phyloP scores from a whole-genome alignment of 2,329 filamentous ascomycete genomes.

The Chaetoscypha palmicola region DNA sequence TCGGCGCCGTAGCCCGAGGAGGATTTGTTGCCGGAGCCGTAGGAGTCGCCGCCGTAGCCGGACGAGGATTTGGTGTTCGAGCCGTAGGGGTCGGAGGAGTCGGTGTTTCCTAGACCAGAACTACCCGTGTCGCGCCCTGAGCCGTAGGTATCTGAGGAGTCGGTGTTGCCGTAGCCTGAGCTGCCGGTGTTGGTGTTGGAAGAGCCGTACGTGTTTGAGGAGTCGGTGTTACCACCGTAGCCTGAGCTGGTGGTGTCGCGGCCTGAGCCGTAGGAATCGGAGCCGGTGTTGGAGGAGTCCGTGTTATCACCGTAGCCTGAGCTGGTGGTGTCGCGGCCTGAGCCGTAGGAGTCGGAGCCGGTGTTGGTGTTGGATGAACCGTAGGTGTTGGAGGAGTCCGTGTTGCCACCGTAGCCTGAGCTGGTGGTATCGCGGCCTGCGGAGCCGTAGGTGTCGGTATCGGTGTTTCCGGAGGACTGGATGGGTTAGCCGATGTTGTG shows the following conservation, averaged over 20 bases:
- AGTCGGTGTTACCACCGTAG: conserved; percentile 22
- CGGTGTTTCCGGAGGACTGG: conserved; percentile 8
- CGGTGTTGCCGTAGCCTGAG: conserved; percentile 9
- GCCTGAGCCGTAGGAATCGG: conserved; percentile 12
- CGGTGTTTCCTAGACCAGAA: conserved; percentile 18
- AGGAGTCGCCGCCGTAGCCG: conserved; percentile 22
- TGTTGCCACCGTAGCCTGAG: conserved; percentile 25
- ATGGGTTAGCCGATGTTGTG: neutral
- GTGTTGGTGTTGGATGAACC: conserved; percentile 19
- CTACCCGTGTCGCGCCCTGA: conserved; percentile 4
- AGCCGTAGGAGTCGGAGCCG: conserved; percentile 17
- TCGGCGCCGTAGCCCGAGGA: neutral
- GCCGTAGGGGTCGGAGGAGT: conserved; percentile 28
- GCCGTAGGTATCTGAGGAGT: conserved; percentile 23
- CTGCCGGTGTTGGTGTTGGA: conserved; percentile 7
- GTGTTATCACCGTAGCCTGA: conserved; percentile 26
- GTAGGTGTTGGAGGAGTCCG: conserved; percentile 11
- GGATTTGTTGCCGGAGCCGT: conserved; percentile 20
- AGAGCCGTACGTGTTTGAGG: conserved; percentile 16
- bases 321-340: conserved; percentile 10
- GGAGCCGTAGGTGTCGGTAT: conserved; percentile 4
- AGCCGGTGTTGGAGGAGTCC: conserved; percentile 15
- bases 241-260: conserved; percentile 18
- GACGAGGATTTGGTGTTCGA: conserved; percentile 12
- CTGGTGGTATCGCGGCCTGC: conserved; percentile 14